These are phyloP conservation scores for Dionaea muscipula DNA, from an alignment of 179 eudicot genomes.

Conservation along the genomic window DNA sequence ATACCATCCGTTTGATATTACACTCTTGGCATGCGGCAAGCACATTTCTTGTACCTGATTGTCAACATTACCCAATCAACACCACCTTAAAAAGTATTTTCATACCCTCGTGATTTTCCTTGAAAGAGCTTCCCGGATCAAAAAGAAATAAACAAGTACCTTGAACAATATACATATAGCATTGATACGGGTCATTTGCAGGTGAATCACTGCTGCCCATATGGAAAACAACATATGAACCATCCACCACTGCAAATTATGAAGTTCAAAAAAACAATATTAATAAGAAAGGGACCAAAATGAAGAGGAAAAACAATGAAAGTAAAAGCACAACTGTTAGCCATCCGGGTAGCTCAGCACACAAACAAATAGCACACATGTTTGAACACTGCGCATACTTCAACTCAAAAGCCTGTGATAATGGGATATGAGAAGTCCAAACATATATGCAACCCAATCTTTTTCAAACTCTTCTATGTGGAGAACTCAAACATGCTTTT, in stretches of 20 bases:
- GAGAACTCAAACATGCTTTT: too few species aligned
- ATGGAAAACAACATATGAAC: conserved; percentile 63
- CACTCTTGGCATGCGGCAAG: conserved; percentile 73
- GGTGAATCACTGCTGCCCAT: conserved; percentile 22
- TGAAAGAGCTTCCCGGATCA: neutral
- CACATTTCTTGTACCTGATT: conserved; percentile 70
- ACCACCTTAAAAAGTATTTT: neutral
- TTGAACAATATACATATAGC: conserved; percentile 63
- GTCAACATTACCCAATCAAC: neutral
- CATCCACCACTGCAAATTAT: conserved; percentile 54
- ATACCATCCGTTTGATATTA: conserved; percentile 55
- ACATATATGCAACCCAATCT: too few species aligned
- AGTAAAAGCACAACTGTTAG: neutral
- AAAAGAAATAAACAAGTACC: conserved; percentile 29
- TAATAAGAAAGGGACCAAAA: too few species aligned
- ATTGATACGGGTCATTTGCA: conserved; percentile 31
- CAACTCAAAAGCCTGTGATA: too few species aligned
- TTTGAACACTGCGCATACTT: too few species aligned
- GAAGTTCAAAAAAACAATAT: too few species aligned
- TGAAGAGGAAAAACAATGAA: neutral
- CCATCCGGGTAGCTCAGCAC: too few species aligned
- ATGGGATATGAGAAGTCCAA: too few species aligned
- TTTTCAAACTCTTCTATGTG: too few species aligned
- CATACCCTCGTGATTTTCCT: neutral
- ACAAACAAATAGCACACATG: too few species aligned